Base-by-base conservation (phyloP, 371 early-diverging fungal species). In the Syncephalastrum contaminatum region DNA sequence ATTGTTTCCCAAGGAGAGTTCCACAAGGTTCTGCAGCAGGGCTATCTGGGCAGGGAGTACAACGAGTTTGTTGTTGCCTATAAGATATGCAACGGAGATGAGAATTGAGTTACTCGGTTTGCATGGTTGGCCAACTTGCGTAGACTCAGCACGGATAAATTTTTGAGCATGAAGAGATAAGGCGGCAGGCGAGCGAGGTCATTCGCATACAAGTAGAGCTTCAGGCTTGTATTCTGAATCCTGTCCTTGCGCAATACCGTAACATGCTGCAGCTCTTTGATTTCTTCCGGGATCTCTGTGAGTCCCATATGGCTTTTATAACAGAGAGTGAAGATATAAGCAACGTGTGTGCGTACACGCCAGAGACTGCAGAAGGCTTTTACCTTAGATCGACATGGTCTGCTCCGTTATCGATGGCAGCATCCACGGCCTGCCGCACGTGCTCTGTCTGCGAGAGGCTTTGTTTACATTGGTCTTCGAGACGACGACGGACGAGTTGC, bases 1-100 rank as follows among this genome's bases (percentile, higher is more conserved):
- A 46, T 84, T 84, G 47, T 82, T 82, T 6, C 84, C 84, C n/a
- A 84, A 40, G 0, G 84, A 84, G 1, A 84, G 65, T 43, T 84
- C 84, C 4, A 77, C 73, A 10, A 85, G 57, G 41, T 85, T 80
- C 30, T 74, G 71, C 13, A 85, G 68, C n/a, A 76, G 56, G 4
- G 74, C 81, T 49, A 85, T 85, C 46, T 83, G 82, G 2, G 82
- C 73, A 0, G 85, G 82, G 21, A 85, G 66, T 0, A 20, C 18
- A 24, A 59, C 67, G 22, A 84, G 63, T 3, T 64, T 60, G 48
- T 84, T 84, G 43, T 77, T 69, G 36, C 84, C 83, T 83, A 54
- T n/a, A 41, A 42, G 27, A 43, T 51, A 18, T 25, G 48, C 43
- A 15, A 48, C 2, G 15, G 8, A 14, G 1, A 54, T 16, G 4